Evolutionary conservation across 2,329 filamentous ascomycete genomes (phyloP), one percentile per base, ranked within the genome.

Genomic region (Neonectria neomacrospora): DNA sequence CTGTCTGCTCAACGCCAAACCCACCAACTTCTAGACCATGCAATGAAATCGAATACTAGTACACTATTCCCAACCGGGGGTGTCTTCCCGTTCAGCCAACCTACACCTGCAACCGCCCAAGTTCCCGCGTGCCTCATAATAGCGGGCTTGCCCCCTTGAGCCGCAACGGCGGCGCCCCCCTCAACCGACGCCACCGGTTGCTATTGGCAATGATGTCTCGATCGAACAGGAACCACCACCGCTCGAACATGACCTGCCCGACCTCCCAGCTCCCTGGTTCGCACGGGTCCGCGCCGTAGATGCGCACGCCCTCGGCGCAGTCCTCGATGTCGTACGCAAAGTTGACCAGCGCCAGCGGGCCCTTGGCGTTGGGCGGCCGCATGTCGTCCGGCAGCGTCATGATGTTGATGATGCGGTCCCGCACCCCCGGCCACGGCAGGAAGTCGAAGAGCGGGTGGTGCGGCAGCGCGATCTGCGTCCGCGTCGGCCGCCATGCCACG

Each of bases 151-250:
- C 32, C 18, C 51, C 65, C 48, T 66, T 72, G 26, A 72, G 51
- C 44, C 63, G 37, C 56, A 80, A 67, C 23, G 72, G 71, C 6
- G 75, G 67, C 6, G 81, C 80, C 0, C 85, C 86, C 57, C 85
- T 79, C 56, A 80, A 69, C 55, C 68, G 77, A 64, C 86, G 79
- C 79, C 81, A 80, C 54, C 79, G 75, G 73, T 89, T 88, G 69
- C 85, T 86, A 55, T 80, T 80, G 47, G 82, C 80, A n/a, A 89
- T 74, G 16, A 88, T 80, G 11, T 78, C 77, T 9, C 79, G 72
- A 68, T 89, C 86, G 70, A 89, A 84, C 37, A 86, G 74, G 75
- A 86, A 88, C 85, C 85, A 89, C 86, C 86, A 89, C 42, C 82
- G 80, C 73, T 83, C 80, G 73, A 88, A 88, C 22, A 88, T 74